A percentile compares a stretch with the other conserved stretches of the same genome.
Conservation (phyloP, 192 early-diverging fungal genomes). For the Coemansia sp. region DNA sequence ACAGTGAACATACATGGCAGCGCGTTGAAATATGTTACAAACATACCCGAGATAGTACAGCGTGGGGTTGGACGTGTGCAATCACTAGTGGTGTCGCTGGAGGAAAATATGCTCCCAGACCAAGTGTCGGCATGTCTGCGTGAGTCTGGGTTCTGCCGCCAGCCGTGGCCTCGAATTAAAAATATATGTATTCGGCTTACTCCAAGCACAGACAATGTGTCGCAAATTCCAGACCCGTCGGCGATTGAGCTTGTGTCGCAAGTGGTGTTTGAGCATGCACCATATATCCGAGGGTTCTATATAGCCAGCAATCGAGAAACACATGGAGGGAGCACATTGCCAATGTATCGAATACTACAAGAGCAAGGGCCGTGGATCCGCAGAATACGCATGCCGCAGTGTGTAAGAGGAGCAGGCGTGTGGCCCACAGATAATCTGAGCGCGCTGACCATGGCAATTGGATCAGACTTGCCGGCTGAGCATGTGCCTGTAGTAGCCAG, state of each 20-base stretch:
- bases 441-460: not conserved
- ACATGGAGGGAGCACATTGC: not conserved
- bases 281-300: not conserved
- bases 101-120: not conserved
- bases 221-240: not conserved
- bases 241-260: not conserved
- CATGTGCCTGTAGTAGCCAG: not conserved
- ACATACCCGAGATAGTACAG: not conserved
- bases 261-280: not conserved
- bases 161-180: not conserved
- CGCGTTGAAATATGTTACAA: not conserved
- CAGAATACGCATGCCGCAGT: not conserved
- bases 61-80: not conserved
- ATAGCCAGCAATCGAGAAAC: not conserved
- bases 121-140: not conserved
- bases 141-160: not conserved
- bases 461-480: not conserved
- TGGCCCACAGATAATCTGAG: not conserved
- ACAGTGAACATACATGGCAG: not conserved
- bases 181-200: not conserved
- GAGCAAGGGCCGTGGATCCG: not conserved
- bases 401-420: not conserved
- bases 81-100: not conserved
- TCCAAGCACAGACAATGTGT: not conserved
- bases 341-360: not conserved